A percentile compares a stretch with the other conserved stretches of the same genome.
These are phyloP conservation scores for Akanthomyces muscarius DNA, from an alignment of 2,329 filamentous ascomycete genomes.

Conservation along the genomic window DNA sequence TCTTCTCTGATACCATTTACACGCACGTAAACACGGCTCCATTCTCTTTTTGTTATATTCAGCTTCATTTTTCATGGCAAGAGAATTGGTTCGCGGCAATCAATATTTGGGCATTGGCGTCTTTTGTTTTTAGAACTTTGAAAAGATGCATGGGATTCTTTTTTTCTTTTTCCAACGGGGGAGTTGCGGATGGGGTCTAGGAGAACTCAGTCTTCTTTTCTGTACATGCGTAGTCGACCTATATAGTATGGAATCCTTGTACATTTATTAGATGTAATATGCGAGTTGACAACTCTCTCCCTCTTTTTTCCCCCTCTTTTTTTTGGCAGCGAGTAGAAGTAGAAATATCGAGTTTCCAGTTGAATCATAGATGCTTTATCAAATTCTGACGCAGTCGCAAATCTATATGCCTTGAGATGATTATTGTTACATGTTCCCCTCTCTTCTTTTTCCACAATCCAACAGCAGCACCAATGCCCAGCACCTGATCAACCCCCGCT, in stretches of 20 bases:
- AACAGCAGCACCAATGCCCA: background rate
- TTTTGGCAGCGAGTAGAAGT: too few relatives aligned
- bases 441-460: too few relatives aligned
- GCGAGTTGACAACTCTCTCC: too few relatives aligned
- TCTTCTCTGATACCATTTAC: background rate
- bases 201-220: background rate
- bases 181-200: background rate
- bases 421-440: background rate
- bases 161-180: background rate
- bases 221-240: background rate
- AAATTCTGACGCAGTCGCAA: background rate
- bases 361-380: background rate
- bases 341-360: too few relatives aligned
- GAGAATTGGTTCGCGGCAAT: background rate
- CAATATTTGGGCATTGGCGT: conserved; percentile 9
- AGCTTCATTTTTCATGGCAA: background rate
- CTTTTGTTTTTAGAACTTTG: background rate
- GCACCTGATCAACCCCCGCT: background rate
- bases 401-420: background rate
- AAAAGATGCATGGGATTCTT: background rate
- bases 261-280: background rate
- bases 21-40: background rate
- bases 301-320: too few relatives aligned
- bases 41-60: background rate
- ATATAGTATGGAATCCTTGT: background rate